A percentile compares a stretch with the other conserved stretches of the same genome.
phyloP scores from a whole-genome alignment of 2,329 filamentous ascomycete genomes.

The Chaetomium sp. region DNA sequence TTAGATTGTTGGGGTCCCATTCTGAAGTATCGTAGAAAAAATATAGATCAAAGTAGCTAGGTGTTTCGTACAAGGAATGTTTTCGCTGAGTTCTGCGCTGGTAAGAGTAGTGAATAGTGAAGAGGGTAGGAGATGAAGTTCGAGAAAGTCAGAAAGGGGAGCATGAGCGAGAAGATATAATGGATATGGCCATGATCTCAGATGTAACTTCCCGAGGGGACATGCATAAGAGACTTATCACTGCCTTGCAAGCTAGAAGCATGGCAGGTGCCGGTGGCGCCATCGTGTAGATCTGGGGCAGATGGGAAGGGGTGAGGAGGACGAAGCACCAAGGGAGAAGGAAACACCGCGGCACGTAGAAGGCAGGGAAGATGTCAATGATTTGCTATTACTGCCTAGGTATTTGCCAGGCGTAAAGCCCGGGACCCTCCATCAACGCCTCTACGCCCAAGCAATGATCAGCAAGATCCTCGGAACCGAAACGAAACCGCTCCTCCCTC shows the following conservation, averaged over 20 bases:
- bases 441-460: background rate
- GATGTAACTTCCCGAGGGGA: background rate
- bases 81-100: background rate
- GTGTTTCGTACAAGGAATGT: background rate
- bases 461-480: conserved; percentile 3
- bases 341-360: background rate
- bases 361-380: background rate
- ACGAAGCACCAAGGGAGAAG: background rate
- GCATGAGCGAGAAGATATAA: background rate
- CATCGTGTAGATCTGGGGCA: background rate
- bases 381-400: background rate
- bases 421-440: background rate
- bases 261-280: background rate
- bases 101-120: background rate
- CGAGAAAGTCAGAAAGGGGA: background rate
- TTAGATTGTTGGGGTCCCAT: background rate
- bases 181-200: background rate
- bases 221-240: background rate
- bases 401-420: background rate
- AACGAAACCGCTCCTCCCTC: conserved; percentile 8
- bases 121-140: background rate
- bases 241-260: background rate
- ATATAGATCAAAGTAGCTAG: background rate
- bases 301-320: background rate
- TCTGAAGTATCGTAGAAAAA: background rate